Percentiles rank a stretch among this genome's conserved stretches.
Conservation (phyloP, 495 filamentous ascomycete species). For the Parmelia sp. region DNA sequence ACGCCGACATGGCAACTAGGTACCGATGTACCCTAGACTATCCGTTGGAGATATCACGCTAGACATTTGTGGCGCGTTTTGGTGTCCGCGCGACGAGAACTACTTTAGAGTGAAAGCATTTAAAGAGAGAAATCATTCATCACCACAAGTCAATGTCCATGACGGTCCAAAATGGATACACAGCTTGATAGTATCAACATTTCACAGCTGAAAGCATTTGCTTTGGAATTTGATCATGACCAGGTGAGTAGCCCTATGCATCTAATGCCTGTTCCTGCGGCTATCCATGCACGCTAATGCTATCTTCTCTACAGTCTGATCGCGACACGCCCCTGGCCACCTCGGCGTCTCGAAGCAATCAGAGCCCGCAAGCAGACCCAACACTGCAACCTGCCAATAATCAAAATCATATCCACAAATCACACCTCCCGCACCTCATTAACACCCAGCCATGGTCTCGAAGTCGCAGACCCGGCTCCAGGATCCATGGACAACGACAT, state of each 20-base stretch:
- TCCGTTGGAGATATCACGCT: conserved; percentile 3
- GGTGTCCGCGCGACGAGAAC: neutral
- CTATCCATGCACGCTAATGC: conserved; percentile 25
- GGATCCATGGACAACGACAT: neutral
- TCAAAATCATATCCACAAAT: neutral
- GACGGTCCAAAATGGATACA: conserved; percentile 4
- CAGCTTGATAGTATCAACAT: conserved; percentile 43
- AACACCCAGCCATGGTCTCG: conserved; percentile 8
- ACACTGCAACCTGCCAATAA: neutral
- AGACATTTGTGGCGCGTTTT: conserved; percentile 2
- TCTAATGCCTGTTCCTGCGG: conserved; percentile 19
- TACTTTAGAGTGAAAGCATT: neutral
- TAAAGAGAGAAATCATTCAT: no score
- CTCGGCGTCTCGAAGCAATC: conserved; percentile 1
- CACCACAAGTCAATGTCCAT: neutral
- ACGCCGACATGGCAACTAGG: no score
- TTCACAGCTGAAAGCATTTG: conserved; percentile 43
- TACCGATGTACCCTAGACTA: no score
- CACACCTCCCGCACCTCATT: neutral
- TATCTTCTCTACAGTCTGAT: conserved; percentile 20
- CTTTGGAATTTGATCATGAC: conserved; percentile 32
- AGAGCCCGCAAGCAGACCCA: neutral
- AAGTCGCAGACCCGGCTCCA: neutral
- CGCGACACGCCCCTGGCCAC: conserved; percentile 8
- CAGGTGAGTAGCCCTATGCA: conserved; percentile 15